phyloP scores from a whole-genome alignment of 1,139 yeast genomes.

The Candida neerlandica region DNA sequence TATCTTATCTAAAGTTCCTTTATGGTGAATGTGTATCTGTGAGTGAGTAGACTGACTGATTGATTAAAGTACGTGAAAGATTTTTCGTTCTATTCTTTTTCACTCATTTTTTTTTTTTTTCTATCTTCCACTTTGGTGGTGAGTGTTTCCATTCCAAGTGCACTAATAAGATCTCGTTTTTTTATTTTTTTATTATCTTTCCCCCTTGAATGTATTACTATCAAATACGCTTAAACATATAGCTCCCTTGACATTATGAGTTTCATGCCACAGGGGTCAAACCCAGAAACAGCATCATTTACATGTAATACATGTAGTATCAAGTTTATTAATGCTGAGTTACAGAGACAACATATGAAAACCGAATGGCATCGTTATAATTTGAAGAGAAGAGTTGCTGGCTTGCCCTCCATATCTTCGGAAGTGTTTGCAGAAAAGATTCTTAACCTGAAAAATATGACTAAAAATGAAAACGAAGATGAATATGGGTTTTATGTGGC shows the following conservation, averaged over 20 bases:
- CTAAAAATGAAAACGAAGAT: conserved; percentile 51
- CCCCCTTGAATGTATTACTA: not conserved
- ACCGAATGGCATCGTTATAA: conserved; percentile 96
- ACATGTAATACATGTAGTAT: conserved; percentile 91
- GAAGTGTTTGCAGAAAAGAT: conserved; percentile 82
- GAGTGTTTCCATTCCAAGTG: not conserved
- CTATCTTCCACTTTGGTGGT: not conserved
- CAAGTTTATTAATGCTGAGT: conserved; percentile 72
- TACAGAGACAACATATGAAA: conserved; percentile 91
- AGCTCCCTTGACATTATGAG: conserved; percentile 18
- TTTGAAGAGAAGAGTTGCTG: conserved; percentile 88
- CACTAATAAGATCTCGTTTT: not conserved
- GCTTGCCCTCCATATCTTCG: conserved; percentile 75
- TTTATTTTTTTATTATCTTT: not conserved
- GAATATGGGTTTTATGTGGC: conserved; percentile 63
- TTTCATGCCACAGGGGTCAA: conserved; percentile 36
- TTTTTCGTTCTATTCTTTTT: not conserved
- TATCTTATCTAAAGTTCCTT: conserved; percentile 1
- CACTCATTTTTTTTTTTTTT: not conserved
- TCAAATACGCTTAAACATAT: not conserved
- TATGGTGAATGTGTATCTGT: too few species aligned
- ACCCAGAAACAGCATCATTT: conserved; percentile 41
- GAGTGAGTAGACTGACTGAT: too few species aligned
- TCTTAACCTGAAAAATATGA: conserved; percentile 23
- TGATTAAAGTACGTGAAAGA: not conserved